Conservation (phyloP, 495 filamentous ascomycete species). For the Eremomyces bilateralis region DNA sequence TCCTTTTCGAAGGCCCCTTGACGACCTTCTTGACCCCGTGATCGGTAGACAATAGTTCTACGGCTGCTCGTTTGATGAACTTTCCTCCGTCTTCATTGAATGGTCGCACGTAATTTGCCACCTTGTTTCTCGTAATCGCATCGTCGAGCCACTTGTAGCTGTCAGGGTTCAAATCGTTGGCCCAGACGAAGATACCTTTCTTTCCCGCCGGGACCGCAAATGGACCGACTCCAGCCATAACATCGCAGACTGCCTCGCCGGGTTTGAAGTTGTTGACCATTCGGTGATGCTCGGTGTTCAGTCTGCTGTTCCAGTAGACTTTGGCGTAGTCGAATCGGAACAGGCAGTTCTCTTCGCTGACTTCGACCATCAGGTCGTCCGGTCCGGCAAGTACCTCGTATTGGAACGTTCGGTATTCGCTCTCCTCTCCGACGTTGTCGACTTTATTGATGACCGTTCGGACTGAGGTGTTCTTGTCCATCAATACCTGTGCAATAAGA, state of each 20-base stretch:
- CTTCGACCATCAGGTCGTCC: slow-evolving; percentile 57
- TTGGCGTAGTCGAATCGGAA: slow-evolving; percentile 62
- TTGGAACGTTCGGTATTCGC: slow-evolving; percentile 73
- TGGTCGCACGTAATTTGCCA: slow-evolving; percentile 47
- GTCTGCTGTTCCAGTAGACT: slow-evolving; percentile 91
- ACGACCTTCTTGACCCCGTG: slow-evolving; percentile 4
- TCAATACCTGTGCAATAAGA: slow-evolving; percentile 59
- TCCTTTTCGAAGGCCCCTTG: slow-evolving; percentile 18
- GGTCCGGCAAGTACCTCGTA: slow-evolving; percentile 80
- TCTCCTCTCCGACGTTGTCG: slow-evolving; percentile 64
- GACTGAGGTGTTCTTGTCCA: slow-evolving; percentile 67
- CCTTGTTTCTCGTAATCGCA: slow-evolving; percentile 61
- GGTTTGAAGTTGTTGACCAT: slow-evolving; percentile 48
- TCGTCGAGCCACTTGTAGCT: slow-evolving; percentile 48
- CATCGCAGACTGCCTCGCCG: slow-evolving; percentile 81
- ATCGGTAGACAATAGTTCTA: slow-evolving; percentile 28
- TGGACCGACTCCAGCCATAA: slow-evolving; percentile 94
- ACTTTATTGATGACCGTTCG: slow-evolving; percentile 91
- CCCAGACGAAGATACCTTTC: slow-evolving; percentile 82
- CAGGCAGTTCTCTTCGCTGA: slow-evolving; percentile 37
- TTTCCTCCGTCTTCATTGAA: slow-evolving; percentile 59
- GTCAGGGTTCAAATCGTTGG: slow-evolving; percentile 91
- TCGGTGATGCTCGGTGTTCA: slow-evolving; percentile 71
- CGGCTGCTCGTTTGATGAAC: slow-evolving; percentile 54
- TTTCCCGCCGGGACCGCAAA: slow-evolving; percentile 86